Evolutionary conservation across 768 basidiomycete genomes (phyloP), one percentile per base, ranked within the genome.

Genomic region (Tylopilus balloui): DNA sequence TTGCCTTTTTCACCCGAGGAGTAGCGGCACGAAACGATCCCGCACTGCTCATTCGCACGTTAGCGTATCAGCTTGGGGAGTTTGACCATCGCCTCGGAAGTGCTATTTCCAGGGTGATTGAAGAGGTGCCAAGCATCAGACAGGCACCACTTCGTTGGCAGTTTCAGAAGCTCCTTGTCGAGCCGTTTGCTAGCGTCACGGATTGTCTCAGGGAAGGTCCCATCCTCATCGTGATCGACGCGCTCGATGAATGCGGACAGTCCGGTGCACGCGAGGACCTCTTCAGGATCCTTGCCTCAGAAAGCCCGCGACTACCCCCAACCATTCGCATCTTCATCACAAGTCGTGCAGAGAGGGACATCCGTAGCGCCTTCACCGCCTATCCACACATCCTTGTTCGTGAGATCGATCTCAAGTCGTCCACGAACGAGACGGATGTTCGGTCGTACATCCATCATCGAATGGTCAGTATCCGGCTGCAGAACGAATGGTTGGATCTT

Each of bases 201-300:
- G 53, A 57, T 47, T 50, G 37, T 55, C 45, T 43, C 54, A 51
- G 47, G 50, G 61, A 50, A 31, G 67, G 67, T 0, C 65, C 66
- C 6, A 56, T 65, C 23, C 43, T 71, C 15, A 29, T 71, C 10
- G 44, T 71, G n/a, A 68, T 71, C 44, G 69, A 71, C 25, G 68
- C 66, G 3, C 55, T 71, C 1, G 70, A 70, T 35, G 70, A 71
- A 50, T 71, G 69, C 20, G 55, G 52, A 13, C 54, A 56, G 15
- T 55, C 60, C 4, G 19, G 35, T 5, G 47, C 54, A 8, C 59
- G 68, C 14, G 56, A 62, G 20, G 64, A 60, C n/a, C 56, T 71
- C 15, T 49, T 71, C 20, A 52, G 21, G n/a, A 39, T 68, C 4
- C 45, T 71, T n/a, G 59, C 53, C 4, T 57, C 58, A 11, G 62